These are phyloP conservation scores for Rubroboletus pulcherrimus DNA, from an alignment of 768 basidiomycete genomes.

Conservation along the genomic window DNA sequence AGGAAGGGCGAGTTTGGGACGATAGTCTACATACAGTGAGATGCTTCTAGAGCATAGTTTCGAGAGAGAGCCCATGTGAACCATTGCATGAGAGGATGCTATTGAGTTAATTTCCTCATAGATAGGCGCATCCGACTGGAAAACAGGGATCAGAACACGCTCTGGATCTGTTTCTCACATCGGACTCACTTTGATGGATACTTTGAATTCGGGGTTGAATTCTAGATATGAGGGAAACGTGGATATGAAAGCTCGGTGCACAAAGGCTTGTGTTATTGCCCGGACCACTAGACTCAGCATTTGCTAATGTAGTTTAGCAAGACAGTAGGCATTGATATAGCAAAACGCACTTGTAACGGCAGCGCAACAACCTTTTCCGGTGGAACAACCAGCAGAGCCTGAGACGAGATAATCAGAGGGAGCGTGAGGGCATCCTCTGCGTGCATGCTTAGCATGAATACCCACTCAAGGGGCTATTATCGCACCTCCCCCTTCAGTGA, in stretches of 20 bases:
- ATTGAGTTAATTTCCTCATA: constrained; percentile 32
- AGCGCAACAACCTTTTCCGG: constrained; percentile 55
- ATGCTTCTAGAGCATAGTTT: constrained; percentile 35
- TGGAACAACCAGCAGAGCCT: constrained; percentile 54
- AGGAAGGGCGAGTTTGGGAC: constrained; percentile 26
- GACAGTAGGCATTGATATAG: constrained; percentile 17
- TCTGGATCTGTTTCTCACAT: not conserved
- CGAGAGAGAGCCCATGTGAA: constrained; percentile 38
- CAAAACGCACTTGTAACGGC: constrained; percentile 46
- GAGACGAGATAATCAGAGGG: constrained; percentile 54
- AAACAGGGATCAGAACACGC: constrained; percentile 3
- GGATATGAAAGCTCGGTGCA: constrained; percentile 52
- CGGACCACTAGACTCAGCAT: constrained; percentile 37
- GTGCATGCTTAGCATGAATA: constrained; percentile 7
- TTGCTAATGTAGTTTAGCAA: constrained; percentile 9
- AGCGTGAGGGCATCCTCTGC: constrained; percentile 42
- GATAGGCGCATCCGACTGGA: constrained; percentile 34
- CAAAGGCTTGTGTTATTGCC: constrained; percentile 53
- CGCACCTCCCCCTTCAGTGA: constrained; percentile 41
- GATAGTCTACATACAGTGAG: constrained; percentile 36
- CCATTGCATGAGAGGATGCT: constrained; percentile 35
- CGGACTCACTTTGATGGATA: constrained; percentile 16
- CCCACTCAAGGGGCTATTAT: not conserved
- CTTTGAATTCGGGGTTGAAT: constrained; percentile 14
- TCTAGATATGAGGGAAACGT: constrained; percentile 36